Conservation (phyloP, 441 rosid species). For the Pelargonium australe region DNA sequence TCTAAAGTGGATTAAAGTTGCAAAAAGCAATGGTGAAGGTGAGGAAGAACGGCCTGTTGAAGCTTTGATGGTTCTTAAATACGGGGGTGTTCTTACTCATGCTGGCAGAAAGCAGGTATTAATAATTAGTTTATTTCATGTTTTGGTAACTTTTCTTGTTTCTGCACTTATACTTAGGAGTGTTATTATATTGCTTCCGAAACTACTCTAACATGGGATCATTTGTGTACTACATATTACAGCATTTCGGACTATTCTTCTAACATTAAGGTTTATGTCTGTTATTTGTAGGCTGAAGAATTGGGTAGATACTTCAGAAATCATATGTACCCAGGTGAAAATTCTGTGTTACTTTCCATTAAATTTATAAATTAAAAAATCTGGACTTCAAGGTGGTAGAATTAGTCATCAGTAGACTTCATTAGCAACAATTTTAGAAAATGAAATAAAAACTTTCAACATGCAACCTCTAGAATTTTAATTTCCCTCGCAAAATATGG, state of each 20-base stretch:
- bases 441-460: neutral
- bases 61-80: conserved; percentile 98
- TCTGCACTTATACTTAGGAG: neutral
- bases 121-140: conserved; percentile 15
- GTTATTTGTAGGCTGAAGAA: conserved; percentile 86
- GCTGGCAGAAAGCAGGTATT: conserved; percentile 99
- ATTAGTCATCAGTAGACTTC: neutral
- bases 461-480: neutral
- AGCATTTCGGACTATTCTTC: conserved; percentile 10
- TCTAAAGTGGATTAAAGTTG: conserved; percentile 80
- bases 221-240: neutral
- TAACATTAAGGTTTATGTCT: conserved; percentile 13
- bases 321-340: conserved; percentile 96
- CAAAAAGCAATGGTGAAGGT: conserved; percentile 71
- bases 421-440: neutral
- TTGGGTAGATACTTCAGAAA: conserved; percentile 94
- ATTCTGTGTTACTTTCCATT: conserved; percentile 3
- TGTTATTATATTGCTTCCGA: neutral
- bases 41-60: conserved; percentile 93
- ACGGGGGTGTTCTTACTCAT: conserved; percentile 99
- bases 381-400: neutral
- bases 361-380: neutral
- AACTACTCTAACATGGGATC: neutral
- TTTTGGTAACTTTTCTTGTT: neutral
- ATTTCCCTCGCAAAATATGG: neutral